Base-by-base conservation (phyloP, 73 alveolate genomes). In the Uronychia binucleata region DNA sequence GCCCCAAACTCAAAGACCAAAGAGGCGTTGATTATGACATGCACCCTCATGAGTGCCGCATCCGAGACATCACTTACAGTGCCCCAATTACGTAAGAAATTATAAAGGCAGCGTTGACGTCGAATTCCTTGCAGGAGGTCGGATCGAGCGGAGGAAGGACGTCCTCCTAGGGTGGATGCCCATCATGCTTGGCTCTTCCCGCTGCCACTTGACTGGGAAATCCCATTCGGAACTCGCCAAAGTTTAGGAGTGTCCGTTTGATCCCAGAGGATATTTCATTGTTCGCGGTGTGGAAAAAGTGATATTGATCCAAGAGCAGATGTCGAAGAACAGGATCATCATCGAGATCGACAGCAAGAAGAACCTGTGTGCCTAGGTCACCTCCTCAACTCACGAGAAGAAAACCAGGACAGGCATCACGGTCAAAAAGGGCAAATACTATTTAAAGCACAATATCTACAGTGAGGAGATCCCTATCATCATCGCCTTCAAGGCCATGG, bases 211-310 rank as follows among this genome's bases (percentile, higher is more conserved):
- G 30, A 87, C 86, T 34, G 96, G 96, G 1, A 96, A 94, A 86
- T 78, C 87, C 26, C 91, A 84, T 79, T 85, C 90, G 57, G 98
- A 96, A 80, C 91, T 98, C 74, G 93, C 93, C 32, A 90, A 93
- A 26, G 81, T 92, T 78, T 85, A 90, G 59, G 99, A 98, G 88
- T 97, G 99, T 67, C 99, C 99, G 28, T 97, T 95, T 86, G 99
- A 98, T 82, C 99, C 99, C 27, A 94, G 98, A 82, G 99, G 99
- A 26, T 98, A 98, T 91, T 98, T 98, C 95, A 96, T 98, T 31
- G 95, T 98, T 28, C 97, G 93, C 85, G 99, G 99, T 29, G 98
- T 93, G 33, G 99, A 98, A 94, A 97, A 98, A 82, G 99, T 96
- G 26, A 86, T 93, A 67, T 93, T 96, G 29, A 97, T 98, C 59